Evolutionary conservation across 495 filamentous ascomycete genomes (phyloP).

Genomic region (Staphylotrichum longicolle): DNA sequence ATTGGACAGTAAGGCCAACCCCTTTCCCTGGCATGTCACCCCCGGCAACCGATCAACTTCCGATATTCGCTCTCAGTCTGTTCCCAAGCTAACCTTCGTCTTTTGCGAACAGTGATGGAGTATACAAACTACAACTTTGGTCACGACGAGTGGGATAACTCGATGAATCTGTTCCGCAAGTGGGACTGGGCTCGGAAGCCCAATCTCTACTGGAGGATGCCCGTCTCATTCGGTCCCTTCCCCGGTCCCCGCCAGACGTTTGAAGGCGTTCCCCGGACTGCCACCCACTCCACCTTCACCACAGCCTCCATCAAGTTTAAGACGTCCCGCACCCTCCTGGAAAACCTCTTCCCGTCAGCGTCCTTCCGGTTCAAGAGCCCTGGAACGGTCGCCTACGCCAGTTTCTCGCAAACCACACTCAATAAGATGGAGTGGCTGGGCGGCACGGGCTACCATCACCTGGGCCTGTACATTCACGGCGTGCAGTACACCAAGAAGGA

Average conservation of each 20-base stretch:
- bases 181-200: constrained; percentile 41
- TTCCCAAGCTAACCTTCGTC: constrained; percentile 18
- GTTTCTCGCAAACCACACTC: constrained; percentile 47
- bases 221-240: constrained; percentile 55
- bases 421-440: constrained; percentile 55
- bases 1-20: neutral
- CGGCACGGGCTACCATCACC: constrained; percentile 52
- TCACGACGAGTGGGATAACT: constrained; percentile 58
- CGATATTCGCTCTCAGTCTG: neutral
- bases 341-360: constrained; percentile 51
- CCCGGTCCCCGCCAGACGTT: constrained; percentile 50
- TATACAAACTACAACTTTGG: constrained; percentile 52
- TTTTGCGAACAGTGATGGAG: too few relatives aligned
- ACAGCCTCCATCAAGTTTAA: constrained; percentile 53
- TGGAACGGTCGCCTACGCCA: constrained; percentile 50
- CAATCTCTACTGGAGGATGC: constrained; percentile 44
- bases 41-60: too few relatives aligned
- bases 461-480: constrained; percentile 57
- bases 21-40: neutral
- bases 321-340: constrained; percentile 54
- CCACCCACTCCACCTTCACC: constrained; percentile 42
- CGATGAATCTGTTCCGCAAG: constrained; percentile 48
- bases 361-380: constrained; percentile 46
- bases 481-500: constrained; percentile 53
- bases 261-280: constrained; percentile 20